phyloP scores from a whole-genome alignment of 495 filamentous ascomycete genomes.

The Baudoinia panamericana region DNA sequence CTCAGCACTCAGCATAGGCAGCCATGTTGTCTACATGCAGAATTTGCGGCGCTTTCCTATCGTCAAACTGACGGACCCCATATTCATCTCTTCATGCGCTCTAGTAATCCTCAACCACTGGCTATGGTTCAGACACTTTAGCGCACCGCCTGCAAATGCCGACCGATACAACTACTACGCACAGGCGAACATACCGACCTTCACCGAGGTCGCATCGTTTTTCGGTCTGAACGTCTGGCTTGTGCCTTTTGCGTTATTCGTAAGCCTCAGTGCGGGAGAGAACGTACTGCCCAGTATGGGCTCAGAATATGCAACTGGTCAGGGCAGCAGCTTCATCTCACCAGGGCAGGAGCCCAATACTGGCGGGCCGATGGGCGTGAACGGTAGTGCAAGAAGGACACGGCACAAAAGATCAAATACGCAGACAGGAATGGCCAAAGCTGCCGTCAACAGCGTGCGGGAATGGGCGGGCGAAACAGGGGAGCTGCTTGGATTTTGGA shows the following conservation, averaged over 20 bases:
- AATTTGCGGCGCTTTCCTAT: slow-evolving; percentile 80
- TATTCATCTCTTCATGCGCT: slow-evolving; percentile 74
- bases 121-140: slow-evolving; percentile 93
- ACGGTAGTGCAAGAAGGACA: slow-evolving; percentile 13
- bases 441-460: slow-evolving; percentile 63
- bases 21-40: slow-evolving; percentile 76
- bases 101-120: slow-evolving; percentile 89
- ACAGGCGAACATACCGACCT: slow-evolving; percentile 47
- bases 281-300: slow-evolving; percentile 87
- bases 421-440: slow-evolving; percentile 65
- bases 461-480: slow-evolving; percentile 61
- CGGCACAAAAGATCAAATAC: slow-evolving; percentile 38
- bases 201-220: slow-evolving; percentile 90
- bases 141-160: slow-evolving; percentile 28
- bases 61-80: slow-evolving; percentile 75
- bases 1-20: slow-evolving; percentile 61
- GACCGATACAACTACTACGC: slow-evolving; percentile 13
- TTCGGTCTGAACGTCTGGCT: slow-evolving; percentile 96
- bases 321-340: slow-evolving; percentile 32
- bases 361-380: slow-evolving; percentile 27
- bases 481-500: slow-evolving; percentile 57
- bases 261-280: slow-evolving; percentile 80
- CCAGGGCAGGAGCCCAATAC: slow-evolving; percentile 28
- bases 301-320: slow-evolving; percentile 50
- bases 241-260: slow-evolving; percentile 88